These are phyloP conservation scores for Backusella tarrabulga DNA, from an alignment of 192 early-diverging fungal genomes.

Conservation along the genomic window DNA sequence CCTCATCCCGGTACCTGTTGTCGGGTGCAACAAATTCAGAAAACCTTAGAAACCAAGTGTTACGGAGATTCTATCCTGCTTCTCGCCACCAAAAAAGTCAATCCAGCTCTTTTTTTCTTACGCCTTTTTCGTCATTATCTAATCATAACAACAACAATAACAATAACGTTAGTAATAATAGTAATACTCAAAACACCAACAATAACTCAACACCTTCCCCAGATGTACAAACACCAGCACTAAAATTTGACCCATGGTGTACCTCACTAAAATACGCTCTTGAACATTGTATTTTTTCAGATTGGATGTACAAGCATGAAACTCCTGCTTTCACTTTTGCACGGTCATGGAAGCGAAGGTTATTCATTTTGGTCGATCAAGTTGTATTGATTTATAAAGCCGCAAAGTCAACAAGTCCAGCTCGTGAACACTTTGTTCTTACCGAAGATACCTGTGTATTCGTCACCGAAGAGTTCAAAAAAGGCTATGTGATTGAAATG, in stretches of 20 bases:
- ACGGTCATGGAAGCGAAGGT: constrained; percentile 31
- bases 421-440: constrained; percentile 25
- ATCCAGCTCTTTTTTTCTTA: not conserved
- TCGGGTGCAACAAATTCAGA: constrained; percentile 15
- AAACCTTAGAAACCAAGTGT: constrained; percentile 17
- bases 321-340: constrained; percentile 23
- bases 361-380: constrained; percentile 17
- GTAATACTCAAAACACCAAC: not conserved
- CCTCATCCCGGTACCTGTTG: constrained; percentile 16
- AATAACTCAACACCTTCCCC: not conserved
- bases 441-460: constrained; percentile 33
- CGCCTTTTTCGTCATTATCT: constrained; percentile 7
- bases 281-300: constrained; percentile 9
- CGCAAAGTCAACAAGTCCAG: constrained; percentile 16
- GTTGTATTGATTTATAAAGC: constrained; percentile 30
- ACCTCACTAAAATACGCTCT: constrained; percentile 19
- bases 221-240: not conserved
- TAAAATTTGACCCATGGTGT: constrained; percentile 24
- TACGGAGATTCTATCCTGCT: constrained; percentile 15
- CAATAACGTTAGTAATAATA: not conserved
- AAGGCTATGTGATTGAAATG: constrained; percentile 31
- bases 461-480: constrained; percentile 39
- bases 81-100: constrained; percentile 5
- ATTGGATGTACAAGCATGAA: constrained; percentile 26
- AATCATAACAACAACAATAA: not conserved